These are phyloP conservation scores for Tetracladium setigerum DNA, from an alignment of 495 filamentous ascomycete genomes.

Conservation along the genomic window DNA sequence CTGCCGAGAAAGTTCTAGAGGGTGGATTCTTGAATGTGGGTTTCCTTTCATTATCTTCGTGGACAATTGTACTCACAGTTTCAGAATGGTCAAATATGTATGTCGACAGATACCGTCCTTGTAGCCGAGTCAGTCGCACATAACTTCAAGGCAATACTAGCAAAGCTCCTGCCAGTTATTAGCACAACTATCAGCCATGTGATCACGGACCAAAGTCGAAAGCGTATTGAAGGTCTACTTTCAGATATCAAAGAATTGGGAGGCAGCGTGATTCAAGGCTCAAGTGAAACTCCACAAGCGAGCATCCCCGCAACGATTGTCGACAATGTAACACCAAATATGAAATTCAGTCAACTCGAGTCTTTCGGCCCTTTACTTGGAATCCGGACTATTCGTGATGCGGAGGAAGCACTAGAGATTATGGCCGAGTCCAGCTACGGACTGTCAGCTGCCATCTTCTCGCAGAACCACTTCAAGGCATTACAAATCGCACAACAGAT, in stretches of 20 bases:
- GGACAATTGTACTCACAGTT: not conserved
- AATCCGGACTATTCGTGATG: conserved; percentile 20
- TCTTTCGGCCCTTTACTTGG: conserved; percentile 29
- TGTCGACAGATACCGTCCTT: conserved; percentile 30
- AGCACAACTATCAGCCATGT: no score
- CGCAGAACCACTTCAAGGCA: conserved; percentile 23
- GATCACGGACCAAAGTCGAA: no score
- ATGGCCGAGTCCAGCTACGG: conserved; percentile 28
- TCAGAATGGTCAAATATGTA: conserved; percentile 29
- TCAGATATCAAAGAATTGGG: no score
- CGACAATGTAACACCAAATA: conserved; percentile 19
- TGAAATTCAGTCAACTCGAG: conserved; percentile 27
- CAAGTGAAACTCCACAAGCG: no score
- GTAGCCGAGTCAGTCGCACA: conserved; percentile 23
- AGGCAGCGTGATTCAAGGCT: no score
- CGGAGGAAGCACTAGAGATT: conserved; percentile 26
- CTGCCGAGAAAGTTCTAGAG: conserved; percentile 26
- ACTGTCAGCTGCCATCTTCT: conserved; percentile 28
- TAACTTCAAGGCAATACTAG: no score
- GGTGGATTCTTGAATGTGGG: conserved; percentile 20
- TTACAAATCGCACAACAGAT: conserved; percentile 25
- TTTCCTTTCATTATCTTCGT: not conserved
- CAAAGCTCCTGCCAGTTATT: no score
- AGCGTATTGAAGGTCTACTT: no score
- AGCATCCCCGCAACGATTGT: conserved; percentile 25